Percentiles rank a stretch among this genome's conserved stretches.
These are phyloP conservation scores for Taphrina wiesneri DNA, from an alignment of 1,139 yeast genomes.

Conservation along the genomic window DNA sequence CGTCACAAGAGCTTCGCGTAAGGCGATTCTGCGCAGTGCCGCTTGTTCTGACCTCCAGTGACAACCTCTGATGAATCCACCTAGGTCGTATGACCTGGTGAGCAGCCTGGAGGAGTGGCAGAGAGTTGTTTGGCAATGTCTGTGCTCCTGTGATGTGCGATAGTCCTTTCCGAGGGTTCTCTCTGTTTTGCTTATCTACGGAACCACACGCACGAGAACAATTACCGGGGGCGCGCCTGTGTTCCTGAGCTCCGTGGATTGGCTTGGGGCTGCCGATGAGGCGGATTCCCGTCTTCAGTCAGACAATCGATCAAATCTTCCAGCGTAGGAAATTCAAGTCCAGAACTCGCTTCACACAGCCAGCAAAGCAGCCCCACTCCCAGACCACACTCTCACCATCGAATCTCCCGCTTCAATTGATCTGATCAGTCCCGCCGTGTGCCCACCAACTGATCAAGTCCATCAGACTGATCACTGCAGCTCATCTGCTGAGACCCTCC, in stretches of 20 bases:
- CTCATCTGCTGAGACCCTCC: no score
- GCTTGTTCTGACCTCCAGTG: background rate
- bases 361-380: no score
- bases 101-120: background rate
- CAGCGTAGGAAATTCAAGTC: no score
- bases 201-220: background rate
- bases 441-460: no score
- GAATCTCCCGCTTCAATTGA: background rate
- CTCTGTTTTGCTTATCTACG: slow-evolving; percentile 1
- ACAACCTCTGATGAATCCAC: background rate
- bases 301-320: no score
- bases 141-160: background rate
- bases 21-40: background rate
- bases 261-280: no score
- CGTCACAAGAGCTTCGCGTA: background rate
- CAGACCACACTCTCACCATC: no score
- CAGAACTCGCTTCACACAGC: no score
- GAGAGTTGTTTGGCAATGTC: no score
- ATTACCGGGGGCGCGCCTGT: background rate
- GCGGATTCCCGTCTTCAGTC: no score
- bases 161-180: background rate
- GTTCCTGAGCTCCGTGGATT: background rate
- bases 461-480: no score
- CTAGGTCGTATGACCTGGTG: background rate
- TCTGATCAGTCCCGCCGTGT: background rate